Conservation (phyloP, 306 rosid genomes). For the Quillaja saponaria region DNA sequence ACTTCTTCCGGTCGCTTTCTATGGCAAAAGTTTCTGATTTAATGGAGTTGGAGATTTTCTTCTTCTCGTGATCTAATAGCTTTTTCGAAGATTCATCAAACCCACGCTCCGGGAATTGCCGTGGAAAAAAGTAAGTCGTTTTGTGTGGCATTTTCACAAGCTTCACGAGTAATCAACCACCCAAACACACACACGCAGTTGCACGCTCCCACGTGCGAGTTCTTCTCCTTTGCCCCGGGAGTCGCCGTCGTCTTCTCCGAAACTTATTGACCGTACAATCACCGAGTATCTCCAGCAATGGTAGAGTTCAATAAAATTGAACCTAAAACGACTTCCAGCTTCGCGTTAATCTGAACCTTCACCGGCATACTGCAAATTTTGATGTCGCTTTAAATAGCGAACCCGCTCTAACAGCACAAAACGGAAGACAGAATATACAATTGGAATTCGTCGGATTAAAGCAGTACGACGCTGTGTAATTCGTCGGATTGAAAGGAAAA, state of each 20-base stretch:
- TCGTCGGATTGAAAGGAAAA: no score
- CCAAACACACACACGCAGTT: conserved; percentile 28
- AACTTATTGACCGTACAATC: conserved; percentile 1
- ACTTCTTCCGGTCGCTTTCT: conserved; percentile 49
- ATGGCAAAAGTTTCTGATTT: conserved; percentile 28
- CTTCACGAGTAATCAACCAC: conserved; percentile 33
- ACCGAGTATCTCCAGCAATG: conserved; percentile 5
- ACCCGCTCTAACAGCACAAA: no score
- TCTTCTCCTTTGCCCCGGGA: conserved; percentile 27
- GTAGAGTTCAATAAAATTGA: conserved; percentile 7
- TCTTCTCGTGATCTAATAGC: conserved; percentile 54
- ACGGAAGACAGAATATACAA: no score
- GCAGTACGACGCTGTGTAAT: not conserved
- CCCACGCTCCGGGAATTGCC: conserved; percentile 76
- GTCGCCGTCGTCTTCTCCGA: not conserved
- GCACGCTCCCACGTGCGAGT: conserved; percentile 40
- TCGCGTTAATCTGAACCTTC: not conserved
- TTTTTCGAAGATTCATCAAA: conserved; percentile 62
- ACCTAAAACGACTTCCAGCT: not conserved
- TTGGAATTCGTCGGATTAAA: not conserved
- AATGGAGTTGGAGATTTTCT: conserved; percentile 36
- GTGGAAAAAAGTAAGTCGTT: conserved; percentile 92
- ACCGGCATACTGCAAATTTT: not conserved
- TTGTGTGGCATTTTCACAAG: conserved; percentile 91
- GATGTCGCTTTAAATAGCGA: no score